A percentile compares a stretch with the other conserved stretches of the same genome.
Evolutionary conservation across 352 stramenopile genomes (phyloP).

Genomic region (Phytophthora colocasiae): DNA sequence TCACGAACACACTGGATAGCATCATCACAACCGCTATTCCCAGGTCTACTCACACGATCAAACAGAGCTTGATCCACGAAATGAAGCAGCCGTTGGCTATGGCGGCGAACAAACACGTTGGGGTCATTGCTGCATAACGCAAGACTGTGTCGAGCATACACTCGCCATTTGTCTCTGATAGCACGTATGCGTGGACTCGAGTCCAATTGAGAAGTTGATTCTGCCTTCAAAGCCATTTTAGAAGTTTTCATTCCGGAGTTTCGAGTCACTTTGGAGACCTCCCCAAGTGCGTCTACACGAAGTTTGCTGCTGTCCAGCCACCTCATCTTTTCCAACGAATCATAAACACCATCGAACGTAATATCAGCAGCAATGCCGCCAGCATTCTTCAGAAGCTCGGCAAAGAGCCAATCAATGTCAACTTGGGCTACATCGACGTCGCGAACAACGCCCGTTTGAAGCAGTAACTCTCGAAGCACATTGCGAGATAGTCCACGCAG

Average conservation of each 20-base stretch:
- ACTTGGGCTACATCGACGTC: constrained; percentile 32
- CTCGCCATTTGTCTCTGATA: constrained; percentile 44
- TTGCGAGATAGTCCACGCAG: constrained; percentile 47
- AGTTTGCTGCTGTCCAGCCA: constrained; percentile 45
- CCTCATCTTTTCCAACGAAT: constrained; percentile 31
- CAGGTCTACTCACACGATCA: constrained; percentile 2
- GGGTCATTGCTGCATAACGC: constrained; percentile 60
- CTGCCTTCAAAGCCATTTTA: constrained; percentile 6
- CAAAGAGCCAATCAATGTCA: constrained; percentile 57
- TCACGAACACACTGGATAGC: constrained; percentile 45
- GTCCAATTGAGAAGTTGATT: neutral
- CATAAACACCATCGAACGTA: constrained; percentile 49
- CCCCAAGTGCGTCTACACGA: constrained; percentile 28
- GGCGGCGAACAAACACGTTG: constrained; percentile 55
- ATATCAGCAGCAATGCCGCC: constrained; percentile 36
- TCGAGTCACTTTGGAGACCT: constrained; percentile 4
- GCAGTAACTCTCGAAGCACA: constrained; percentile 47
- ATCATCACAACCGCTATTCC: neutral
- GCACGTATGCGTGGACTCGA: constrained; percentile 10
- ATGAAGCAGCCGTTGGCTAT: constrained; percentile 28
- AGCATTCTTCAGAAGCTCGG: constrained; percentile 33
- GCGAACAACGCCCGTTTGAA: constrained; percentile 45
- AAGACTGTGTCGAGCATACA: constrained; percentile 41
- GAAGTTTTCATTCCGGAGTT: neutral
- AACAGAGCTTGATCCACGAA: constrained; percentile 32